phyloP scores from a whole-genome alignment of 352 stramenopile genomes.

The Albugo candida region DNA sequence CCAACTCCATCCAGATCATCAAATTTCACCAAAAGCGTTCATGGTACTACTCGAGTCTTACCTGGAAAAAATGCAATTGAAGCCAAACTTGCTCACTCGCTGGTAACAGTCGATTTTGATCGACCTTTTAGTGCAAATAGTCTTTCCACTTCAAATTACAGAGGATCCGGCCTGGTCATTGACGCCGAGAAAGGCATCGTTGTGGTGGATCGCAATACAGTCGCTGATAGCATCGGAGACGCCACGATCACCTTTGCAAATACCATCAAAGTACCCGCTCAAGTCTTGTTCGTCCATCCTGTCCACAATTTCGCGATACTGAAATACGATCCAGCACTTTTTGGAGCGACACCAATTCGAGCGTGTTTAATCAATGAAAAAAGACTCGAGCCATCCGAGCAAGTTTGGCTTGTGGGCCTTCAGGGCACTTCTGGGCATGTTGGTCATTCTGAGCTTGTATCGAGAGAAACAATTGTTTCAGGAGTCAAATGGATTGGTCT shows the following conservation, averaged over 20 bases:
- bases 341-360: slow-evolving; percentile 63
- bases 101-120: slow-evolving; percentile 75
- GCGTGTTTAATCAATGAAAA: slow-evolving; percentile 50
- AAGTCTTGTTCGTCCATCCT: slow-evolving; percentile 83
- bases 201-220: slow-evolving; percentile 84
- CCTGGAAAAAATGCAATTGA: slow-evolving; percentile 67
- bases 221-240: slow-evolving; percentile 75
- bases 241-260: slow-evolving; percentile 80
- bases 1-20: background rate
- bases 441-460: slow-evolving; percentile 66
- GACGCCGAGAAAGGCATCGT: slow-evolving; percentile 74
- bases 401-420: slow-evolving; percentile 68
- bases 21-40: background rate
- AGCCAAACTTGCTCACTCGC: slow-evolving; percentile 58
- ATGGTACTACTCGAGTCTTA: slow-evolving; percentile 62
- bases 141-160: slow-evolving; percentile 69
- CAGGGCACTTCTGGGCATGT: slow-evolving; percentile 66
- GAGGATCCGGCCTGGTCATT: slow-evolving; percentile 75
- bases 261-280: slow-evolving; percentile 72
- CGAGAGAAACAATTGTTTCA: slow-evolving; percentile 66
- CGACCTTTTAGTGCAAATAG: slow-evolving; percentile 74
- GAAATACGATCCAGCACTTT: slow-evolving; percentile 78
- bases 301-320: slow-evolving; percentile 87
- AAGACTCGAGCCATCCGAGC: slow-evolving; percentile 41
- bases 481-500: slow-evolving; percentile 73